Percentiles rank a stretch among this genome's conserved stretches.
Conservation (phyloP, 2,329 filamentous ascomycete genomes). For the Calycina herbarum region DNA sequence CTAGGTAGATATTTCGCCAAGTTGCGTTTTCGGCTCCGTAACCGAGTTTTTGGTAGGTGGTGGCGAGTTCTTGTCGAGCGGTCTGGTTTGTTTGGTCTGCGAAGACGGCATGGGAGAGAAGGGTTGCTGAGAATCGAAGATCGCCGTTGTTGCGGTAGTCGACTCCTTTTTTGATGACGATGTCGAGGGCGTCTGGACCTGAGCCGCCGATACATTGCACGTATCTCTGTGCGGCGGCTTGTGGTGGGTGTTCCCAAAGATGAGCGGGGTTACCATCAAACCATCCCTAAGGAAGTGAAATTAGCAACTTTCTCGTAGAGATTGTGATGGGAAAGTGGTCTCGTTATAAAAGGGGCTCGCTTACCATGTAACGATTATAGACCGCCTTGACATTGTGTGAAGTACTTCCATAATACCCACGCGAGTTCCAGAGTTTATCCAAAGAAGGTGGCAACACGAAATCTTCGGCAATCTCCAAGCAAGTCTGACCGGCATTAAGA, state of each 20-base stretch:
- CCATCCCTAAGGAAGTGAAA: conserved; percentile 16
- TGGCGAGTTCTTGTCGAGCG: not conserved
- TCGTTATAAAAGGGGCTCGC: not conserved
- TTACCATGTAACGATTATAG: conserved; percentile 37
- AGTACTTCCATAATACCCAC: conserved; percentile 42
- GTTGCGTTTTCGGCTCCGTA: conserved; percentile 43
- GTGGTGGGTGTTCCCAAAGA: conserved; percentile 41
- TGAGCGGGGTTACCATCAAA: conserved; percentile 38
- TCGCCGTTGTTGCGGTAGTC: conserved; percentile 37
- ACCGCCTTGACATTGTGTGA: conserved; percentile 44
- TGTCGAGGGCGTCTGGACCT: conserved; percentile 21
- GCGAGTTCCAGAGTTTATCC: conserved; percentile 35
- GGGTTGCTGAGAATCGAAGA: conserved; percentile 42
- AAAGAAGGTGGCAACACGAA: conserved; percentile 39
- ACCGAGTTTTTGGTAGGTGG: conserved; percentile 32
- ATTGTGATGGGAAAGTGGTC: not conserved
- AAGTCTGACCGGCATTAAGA: conserved; percentile 41
- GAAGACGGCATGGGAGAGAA: conserved; percentile 41
- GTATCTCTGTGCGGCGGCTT: conserved; percentile 39
- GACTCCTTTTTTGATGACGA: conserved; percentile 36
- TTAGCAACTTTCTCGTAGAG: not conserved
- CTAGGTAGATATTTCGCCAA: conserved; percentile 44
- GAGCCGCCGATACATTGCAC: conserved; percentile 41
- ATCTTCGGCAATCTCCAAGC: conserved; percentile 43
- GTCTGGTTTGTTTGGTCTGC: conserved; percentile 29